Evolutionary conservation across 2,329 filamentous ascomycete species (phyloP), one percentile per base, ranked within the genome.

Genomic region (Aspergillus quadricinctus): DNA sequence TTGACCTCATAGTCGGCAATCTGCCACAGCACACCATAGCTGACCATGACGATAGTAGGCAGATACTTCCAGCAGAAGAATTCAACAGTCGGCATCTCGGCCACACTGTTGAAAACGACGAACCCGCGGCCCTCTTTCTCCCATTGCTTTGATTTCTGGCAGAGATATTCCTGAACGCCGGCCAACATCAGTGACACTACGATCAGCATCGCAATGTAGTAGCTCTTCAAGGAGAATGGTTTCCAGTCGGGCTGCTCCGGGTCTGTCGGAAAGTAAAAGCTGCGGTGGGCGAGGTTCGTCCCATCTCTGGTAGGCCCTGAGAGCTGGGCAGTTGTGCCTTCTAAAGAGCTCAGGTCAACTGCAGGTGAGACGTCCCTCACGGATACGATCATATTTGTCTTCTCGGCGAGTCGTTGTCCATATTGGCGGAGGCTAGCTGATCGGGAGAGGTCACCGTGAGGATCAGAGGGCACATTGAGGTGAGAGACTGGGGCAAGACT

Each of bases 1-100:
- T 79, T 78, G 49, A 80, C 76, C 41, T 81, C 78, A 50, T 77
- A 81, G 57, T 80, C 78, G 28, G 76, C 73, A 57, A 80, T 76
- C 56, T 79, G 78, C 75, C 78, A 80, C 11, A 80, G 59, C 11
- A 80, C 76, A 48, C 78, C 77, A 56, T 79, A 81, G 23, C 72
- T 71, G 49, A 81, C 76, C 35, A 78, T 75, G n/a, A 78, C 64
- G 49, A 80, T 70, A 11, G 78, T 77, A 61, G 55, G 77, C 64
- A 69, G 76, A 73, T 74, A 74, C 57, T 74, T 72, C 71, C 71
- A 74, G 21, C 61, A 66, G 57, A 74, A 73, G 58, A 72, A 74
- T 48, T 66, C 57, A 21, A 50, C 57, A 6, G 58, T 56, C 2
- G 67, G 62, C 23, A 74, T 63, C 8, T 72, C 61, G 3, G 58